Evolutionary conservation across 305 asterid species (phyloP), one percentile per base, ranked within the genome.

Genomic region (Coffea humblotiana): DNA sequence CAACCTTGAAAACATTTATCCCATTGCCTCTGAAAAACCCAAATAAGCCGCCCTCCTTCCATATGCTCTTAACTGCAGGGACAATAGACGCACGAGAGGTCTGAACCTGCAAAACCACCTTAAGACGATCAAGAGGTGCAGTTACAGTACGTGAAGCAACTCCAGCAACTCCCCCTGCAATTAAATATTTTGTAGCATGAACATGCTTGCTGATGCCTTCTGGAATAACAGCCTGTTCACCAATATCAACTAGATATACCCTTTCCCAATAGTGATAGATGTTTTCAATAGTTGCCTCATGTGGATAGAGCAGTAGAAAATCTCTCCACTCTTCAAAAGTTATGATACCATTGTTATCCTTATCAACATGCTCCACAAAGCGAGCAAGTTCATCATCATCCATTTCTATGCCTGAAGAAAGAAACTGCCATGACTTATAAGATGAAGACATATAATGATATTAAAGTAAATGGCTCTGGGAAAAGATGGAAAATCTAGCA

Each of bases 281-380:
- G 88, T 94, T 96, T 66, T 94, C 98, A 61, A 96, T 86, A 69
- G 99, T 96, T 72, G 88, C 98, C 79, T 96, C 99, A 16, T 94
- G 99, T 9, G 99, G 99, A 83, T 91, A 96, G 56, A 94, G 98
- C 56, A 96, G 88, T 64, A 96, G 91, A 85, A 96, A 94, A 83
- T 96, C 98, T 71, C 99, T 88, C 98, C 99, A 96, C 85, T 96
- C 99, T 87, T 94, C 98, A 51, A 96, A 96, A 76, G 98, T 94
- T 83, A 96, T 96, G 71, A 91, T 92, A 75, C 99, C 99, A 65
- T 94, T 90, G 79, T 94, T 96, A 86, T 94, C 98, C 80, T 96
- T 94, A 83, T 94, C 98, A 64, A 96, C 97, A 47, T 89, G 98
- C 83, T 96, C 99, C 74, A 96, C 99, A 85, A 96, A 96, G 83